A percentile compares a stretch with the other conserved stretches of the same genome.
phyloP scores from a whole-genome alignment of 1,284 basidiomycete species.

The Coniferiporia sulphurascens region DNA sequence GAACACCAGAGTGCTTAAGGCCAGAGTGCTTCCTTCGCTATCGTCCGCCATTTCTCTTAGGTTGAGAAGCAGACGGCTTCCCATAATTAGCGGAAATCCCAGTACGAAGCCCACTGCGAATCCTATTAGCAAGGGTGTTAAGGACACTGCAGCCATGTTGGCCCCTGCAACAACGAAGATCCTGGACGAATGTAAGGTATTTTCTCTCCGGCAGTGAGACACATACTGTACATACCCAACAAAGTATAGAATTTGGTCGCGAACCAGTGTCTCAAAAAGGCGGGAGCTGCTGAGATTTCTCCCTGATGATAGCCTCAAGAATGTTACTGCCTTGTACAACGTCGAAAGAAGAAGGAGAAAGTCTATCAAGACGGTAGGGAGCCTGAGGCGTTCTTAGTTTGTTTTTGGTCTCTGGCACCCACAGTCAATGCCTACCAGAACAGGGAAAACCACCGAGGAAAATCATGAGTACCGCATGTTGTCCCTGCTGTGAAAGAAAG shows the following conservation, averaged over 20 bases:
- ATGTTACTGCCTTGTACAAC: background rate
- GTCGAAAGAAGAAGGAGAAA: background rate
- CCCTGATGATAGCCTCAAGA: background rate
- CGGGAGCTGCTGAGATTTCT: background rate
- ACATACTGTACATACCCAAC: background rate
- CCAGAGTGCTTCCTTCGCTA: background rate
- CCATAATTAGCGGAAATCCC: slow-evolving; percentile 4
- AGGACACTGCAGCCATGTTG: background rate
- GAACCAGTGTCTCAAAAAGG: slow-evolving; percentile 1
- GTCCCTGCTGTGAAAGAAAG: background rate
- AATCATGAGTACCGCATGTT: background rate
- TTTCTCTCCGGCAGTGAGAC: background rate
- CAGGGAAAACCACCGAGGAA: background rate
- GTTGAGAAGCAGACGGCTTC: slow-evolving; percentile 1
- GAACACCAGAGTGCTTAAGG: background rate
- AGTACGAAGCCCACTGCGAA: slow-evolving; percentile 3
- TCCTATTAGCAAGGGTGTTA: background rate
- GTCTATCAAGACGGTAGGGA: background rate
- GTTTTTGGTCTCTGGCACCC: too few relatives aligned
- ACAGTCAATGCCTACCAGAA: background rate
- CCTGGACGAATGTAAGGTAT: background rate
- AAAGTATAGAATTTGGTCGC: slow-evolving; percentile 6
- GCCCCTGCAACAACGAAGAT: slow-evolving; percentile 1
- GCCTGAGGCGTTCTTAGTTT: background rate
- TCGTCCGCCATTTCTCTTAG: slow-evolving; percentile 5